Percentiles rank a stretch among this genome's conserved stretches.
These are phyloP conservation scores for Tetracladium maxilliforme DNA, from an alignment of 2,329 filamentous ascomycete genomes.

Conservation along the genomic window DNA sequence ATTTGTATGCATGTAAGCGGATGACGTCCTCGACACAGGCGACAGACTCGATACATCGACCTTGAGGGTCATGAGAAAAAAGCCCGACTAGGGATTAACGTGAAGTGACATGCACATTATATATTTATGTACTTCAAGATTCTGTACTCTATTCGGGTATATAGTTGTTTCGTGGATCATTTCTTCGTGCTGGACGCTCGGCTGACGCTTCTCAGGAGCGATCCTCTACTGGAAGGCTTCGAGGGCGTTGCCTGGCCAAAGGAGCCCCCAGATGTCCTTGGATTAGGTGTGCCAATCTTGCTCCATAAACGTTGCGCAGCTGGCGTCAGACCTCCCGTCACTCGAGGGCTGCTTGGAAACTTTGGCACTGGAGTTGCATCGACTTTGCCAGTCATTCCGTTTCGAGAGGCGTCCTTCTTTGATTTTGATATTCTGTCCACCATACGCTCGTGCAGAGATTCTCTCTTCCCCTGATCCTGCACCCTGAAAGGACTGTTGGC, in stretches of 20 bases:
- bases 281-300: slow-evolving; percentile 33
- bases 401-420: slow-evolving; percentile 46
- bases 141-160: no score
- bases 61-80: no score
- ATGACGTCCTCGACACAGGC: no score
- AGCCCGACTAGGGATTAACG: no score
- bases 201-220: no score
- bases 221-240: no score
- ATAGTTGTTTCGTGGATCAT: no score
- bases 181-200: no score
- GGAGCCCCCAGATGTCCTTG: slow-evolving; percentile 9
- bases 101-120: no score
- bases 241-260: slow-evolving; percentile 15
- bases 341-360: slow-evolving; percentile 51
- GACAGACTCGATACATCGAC: no score
- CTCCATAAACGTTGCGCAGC: slow-evolving; percentile 57
- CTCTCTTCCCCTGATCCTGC: slow-evolving; percentile 57
- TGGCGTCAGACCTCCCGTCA: slow-evolving; percentile 48
- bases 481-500: slow-evolving; percentile 71
- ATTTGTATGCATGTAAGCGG: no score
- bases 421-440: slow-evolving; percentile 67
- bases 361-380: slow-evolving; percentile 50
- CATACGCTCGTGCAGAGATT: slow-evolving; percentile 73
- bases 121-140: no score
- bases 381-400: slow-evolving; percentile 43